Percentiles rank a stretch among this genome's conserved stretches.
phyloP scores from a whole-genome alignment of 805 yeast genomes.

The Candida ascalaphidarum region DNA sequence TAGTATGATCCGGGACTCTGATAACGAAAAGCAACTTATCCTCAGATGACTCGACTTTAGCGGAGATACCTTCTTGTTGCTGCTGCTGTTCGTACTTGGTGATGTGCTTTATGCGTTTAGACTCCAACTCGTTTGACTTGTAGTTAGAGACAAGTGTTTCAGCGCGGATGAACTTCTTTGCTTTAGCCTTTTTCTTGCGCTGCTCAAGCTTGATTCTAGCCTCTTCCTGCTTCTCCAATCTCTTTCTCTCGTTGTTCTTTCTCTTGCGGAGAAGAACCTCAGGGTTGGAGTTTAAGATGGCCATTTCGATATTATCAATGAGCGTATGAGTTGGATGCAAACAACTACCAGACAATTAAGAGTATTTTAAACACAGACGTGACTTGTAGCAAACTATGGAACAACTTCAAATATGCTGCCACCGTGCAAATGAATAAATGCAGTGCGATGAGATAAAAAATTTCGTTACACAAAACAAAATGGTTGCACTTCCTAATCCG shows the following conservation, averaged over 20 bases:
- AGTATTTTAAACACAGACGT: no score
- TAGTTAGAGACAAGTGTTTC: conserved; percentile 64
- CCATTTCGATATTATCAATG: no score
- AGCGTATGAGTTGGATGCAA: no score
- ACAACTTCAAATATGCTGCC: no score
- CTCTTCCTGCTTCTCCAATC: conserved; percentile 65
- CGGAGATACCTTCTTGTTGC: conserved; percentile 2
- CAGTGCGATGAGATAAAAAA: no score
- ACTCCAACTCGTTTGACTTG: conserved; percentile 58
- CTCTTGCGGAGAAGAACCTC: conserved; percentile 72
- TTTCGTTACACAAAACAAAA: no score
- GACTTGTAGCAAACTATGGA: no score
- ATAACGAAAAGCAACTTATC: conserved; percentile 53
- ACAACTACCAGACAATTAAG: no score
- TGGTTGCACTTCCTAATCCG: no score
- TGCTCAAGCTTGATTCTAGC: conserved; percentile 43
- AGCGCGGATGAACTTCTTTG: conserved; percentile 59
- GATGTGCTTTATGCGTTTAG: conserved; percentile 58
- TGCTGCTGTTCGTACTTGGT: conserved; percentile 37
- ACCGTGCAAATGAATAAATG: no score
- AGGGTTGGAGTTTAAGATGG: conserved; percentile 57
- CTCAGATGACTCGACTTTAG: conserved; percentile 15
- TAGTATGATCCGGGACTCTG: conserved; percentile 53
- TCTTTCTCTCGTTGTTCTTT: conserved; percentile 66
- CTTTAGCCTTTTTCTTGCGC: conserved; percentile 35